Evolutionary conservation across 345 rosid genomes (phyloP), one percentile per base, ranked within the genome.

Genomic region (Pseudoturritis turrita): DNA sequence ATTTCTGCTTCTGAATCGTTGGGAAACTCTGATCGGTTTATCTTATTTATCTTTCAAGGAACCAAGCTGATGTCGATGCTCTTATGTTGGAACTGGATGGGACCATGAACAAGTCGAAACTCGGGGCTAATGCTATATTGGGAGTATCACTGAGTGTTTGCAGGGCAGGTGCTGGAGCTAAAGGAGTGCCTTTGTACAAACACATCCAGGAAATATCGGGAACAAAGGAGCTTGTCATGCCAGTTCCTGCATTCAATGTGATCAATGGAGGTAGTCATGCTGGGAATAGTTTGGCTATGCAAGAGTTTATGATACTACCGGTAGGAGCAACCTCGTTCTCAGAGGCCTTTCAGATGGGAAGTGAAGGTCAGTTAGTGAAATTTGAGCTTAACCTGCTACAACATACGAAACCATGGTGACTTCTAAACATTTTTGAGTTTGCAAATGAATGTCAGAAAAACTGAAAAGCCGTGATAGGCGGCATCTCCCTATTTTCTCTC

Each of bases 221-320:
- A 64, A 87, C 97, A 9, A 87, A 87, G 81, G 99, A 96, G 81
- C 98, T 92, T 22, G 99, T 96, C 4, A 90, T 92, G 94, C 97
- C 97, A 0, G 97, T 96, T 75, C 99, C 99, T 7, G 99, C 98
- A 39, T 92, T 87, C 35, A 92, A 92, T 79, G 99, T 96, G 51
- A 90, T 92, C 49, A 92, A 96, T 81, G 99, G 98, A 63, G 97
- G 99, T 7, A 88, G 92, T 78, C 99, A 92, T 72, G 99, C 98
- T 13, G 97, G 98, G 68, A 96, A 96, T 74, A 92, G 91, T 78
- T 82, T 95, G 77, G 99, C 99, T 50, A 91, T 96, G 98, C 98
- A 96, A 72, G 98, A 95, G 81, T 95, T 95, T 73, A 95, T 92
- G 99, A 88, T 92, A 43, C 68, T 95, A 26, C 98, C 99, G 2